A percentile compares a stretch with the other conserved stretches of the same genome.
Conservation (phyloP, 176 grass and related monocot genomes). For the Avena atlantica region DNA sequence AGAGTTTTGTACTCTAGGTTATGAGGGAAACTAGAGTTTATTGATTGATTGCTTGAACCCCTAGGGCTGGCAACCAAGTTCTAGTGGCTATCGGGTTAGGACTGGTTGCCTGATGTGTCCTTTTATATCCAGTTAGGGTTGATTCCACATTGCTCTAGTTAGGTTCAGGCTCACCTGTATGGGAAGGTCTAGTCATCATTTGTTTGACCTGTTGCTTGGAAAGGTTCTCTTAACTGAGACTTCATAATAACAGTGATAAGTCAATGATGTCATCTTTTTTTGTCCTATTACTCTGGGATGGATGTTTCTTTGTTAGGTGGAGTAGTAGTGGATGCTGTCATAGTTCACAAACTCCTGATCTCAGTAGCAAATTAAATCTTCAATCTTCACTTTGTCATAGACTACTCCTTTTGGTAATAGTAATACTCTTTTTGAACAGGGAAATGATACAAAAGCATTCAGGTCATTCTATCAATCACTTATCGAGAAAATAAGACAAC, state of each 20-base stretch:
- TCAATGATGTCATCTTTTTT: conserved; percentile 21
- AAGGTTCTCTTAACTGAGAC: conserved; percentile 4
- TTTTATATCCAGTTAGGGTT: conserved; percentile 9
- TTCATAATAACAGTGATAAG: background rate
- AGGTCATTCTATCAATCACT: conserved; percentile 88
- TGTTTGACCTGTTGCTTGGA: background rate
- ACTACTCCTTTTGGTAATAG: conserved; percentile 38
- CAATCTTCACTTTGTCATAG: conserved; percentile 9
- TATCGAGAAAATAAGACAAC: conserved; percentile 87
- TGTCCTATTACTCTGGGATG: conserved; percentile 2
- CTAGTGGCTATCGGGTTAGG: background rate
- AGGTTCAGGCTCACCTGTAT: background rate
- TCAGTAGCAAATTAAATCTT: conserved; percentile 7
- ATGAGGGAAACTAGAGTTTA: conserved; percentile 11
- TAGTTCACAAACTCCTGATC: conserved; percentile 26
- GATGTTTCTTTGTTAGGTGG: conserved; percentile 37
- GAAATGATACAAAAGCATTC: conserved; percentile 79
- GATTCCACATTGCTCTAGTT: conserved; percentile 1
- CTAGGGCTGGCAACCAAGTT: background rate
- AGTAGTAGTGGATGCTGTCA: background rate
- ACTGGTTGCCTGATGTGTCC: background rate
- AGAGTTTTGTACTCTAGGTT: background rate
- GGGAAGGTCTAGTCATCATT: conserved; percentile 1
- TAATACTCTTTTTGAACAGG: conserved; percentile 56
- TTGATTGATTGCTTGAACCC: background rate